These are phyloP conservation scores for Corchorus olitorius DNA, from an alignment of 345 rosid species.

Conservation along the genomic window DNA sequence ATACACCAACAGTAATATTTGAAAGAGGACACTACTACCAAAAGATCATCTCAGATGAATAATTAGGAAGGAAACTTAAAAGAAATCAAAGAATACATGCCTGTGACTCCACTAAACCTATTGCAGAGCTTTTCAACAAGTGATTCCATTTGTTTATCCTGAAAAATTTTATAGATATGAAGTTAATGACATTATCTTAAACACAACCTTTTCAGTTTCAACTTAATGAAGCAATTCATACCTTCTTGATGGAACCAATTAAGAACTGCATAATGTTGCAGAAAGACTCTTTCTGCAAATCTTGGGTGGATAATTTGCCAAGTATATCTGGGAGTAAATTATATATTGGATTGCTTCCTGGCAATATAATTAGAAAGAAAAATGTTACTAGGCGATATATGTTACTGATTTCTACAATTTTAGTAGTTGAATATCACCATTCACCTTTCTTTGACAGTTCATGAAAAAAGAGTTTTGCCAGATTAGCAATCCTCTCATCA, in stretches of 20 bases:
- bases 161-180: conserved; percentile 25
- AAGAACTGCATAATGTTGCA: conserved; percentile 94
- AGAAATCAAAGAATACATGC: conserved; percentile 35
- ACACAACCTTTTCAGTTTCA: conserved; percentile 11
- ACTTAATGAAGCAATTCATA: conserved; percentile 33
- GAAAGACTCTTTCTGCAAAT: conserved; percentile 73
- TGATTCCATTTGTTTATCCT: conserved; percentile 99
- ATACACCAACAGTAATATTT: background rate
- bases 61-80: background rate
- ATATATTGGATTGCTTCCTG: conserved; percentile 97
- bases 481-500: conserved; percentile 85
- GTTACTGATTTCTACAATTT: conserved; percentile 6
- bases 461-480: conserved; percentile 87
- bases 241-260: conserved; percentile 96
- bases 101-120: conserved; percentile 89
- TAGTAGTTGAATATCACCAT: conserved; percentile 6
- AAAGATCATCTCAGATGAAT: conserved; percentile 13
- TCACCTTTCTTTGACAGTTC: conserved; percentile 97
- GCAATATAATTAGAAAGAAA: conserved; percentile 23
- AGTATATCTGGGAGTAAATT: conserved; percentile 96
- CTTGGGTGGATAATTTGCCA: conserved; percentile 76
- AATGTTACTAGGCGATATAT: conserved; percentile 15
- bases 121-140: conserved; percentile 99
- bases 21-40: background rate
- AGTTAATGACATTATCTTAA: conserved; percentile 3